Percentiles rank a stretch among this genome's conserved stretches.
Conservation (phyloP, 2,329 filamentous ascomycete species). For the Trichoderma aggressivum region DNA sequence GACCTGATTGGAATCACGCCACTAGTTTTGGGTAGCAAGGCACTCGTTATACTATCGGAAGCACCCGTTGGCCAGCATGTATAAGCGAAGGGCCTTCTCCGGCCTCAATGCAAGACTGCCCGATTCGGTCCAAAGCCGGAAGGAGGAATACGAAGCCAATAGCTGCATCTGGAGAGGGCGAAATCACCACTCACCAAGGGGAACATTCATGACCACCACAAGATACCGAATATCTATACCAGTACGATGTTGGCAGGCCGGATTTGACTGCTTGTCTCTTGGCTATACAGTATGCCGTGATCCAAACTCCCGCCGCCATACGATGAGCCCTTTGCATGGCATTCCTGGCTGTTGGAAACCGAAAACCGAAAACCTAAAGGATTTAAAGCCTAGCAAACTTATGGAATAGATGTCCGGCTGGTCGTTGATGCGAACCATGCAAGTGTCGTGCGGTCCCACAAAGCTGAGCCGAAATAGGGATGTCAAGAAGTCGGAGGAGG, state of each 20-base stretch:
- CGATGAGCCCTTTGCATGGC: neutral
- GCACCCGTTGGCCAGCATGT: neutral
- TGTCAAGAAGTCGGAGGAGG: neutral
- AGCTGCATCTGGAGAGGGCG: neutral
- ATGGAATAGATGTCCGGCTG: neutral
- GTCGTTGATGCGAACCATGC: neutral
- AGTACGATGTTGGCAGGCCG: neutral
- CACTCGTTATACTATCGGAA: neutral
- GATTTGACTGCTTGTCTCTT: neutral
- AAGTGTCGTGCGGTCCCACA: neutral
- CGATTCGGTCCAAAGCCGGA: neutral
- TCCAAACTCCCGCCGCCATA: neutral
- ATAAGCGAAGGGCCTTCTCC: conserved; percentile 9
- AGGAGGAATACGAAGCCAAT: neutral
- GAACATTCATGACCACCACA: neutral
- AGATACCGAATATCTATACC: neutral
- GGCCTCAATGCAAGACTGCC: neutral
- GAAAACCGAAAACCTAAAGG: neutral
- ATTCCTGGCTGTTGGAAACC: neutral
- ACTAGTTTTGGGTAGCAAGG: neutral
- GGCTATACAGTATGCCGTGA: neutral
- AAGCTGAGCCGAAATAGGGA: neutral
- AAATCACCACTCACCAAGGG: neutral
- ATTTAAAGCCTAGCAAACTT: neutral
- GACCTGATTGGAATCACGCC: neutral